Evolutionary conservation across 75 land plant species (phyloP), one percentile per base, ranked within the genome.

Genomic region (Pinus taeda): DNA sequence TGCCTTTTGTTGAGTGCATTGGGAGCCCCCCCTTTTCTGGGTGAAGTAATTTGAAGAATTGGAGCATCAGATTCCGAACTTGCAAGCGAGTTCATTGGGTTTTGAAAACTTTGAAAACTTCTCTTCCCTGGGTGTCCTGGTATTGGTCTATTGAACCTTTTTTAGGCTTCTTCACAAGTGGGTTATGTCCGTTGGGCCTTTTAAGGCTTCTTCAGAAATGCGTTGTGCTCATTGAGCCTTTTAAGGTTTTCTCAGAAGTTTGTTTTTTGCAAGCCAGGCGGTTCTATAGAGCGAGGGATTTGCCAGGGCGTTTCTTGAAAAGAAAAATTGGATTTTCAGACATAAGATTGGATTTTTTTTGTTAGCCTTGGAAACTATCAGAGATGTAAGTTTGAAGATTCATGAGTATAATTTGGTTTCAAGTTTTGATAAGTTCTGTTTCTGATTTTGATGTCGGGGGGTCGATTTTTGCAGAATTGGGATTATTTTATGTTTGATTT

Each of bases 11-110:
- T 36, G 36, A 36, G 11, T n/a, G 53, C 42, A 69, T 42, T 69
- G 7, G 22, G 55, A 69, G 2, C 11, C n/a, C 72, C 42, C 72
- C 42, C 42, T 42, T 69, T 69, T 39, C 42, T 49, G 12, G 53
- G 72, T 69, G 12, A 1, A 39, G 24, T 0, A 45, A 69, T 37
- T 39, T 20, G 49, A 69, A 42, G 72, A 18, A 2, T 69, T 39
- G 18, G 49, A 22, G 72, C 21, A 69, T 69, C 72, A n/a, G 72
- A 69, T 69, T 69, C 72, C n/a, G 39, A 69, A 69, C 72, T 42
- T 69, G 53, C 22, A 69, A 69, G 49, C 45, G 22, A 20, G 22
- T 69, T n/a, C 49, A 3, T n/a, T 69, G 20, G 18, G 21, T 20
- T 9, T 22, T 39, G 22, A 15, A 69, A 45, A 24, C 72, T 69